Conservation (phyloP, 192 early-diverging fungal species). For the Entomortierella beljakovae region DNA sequence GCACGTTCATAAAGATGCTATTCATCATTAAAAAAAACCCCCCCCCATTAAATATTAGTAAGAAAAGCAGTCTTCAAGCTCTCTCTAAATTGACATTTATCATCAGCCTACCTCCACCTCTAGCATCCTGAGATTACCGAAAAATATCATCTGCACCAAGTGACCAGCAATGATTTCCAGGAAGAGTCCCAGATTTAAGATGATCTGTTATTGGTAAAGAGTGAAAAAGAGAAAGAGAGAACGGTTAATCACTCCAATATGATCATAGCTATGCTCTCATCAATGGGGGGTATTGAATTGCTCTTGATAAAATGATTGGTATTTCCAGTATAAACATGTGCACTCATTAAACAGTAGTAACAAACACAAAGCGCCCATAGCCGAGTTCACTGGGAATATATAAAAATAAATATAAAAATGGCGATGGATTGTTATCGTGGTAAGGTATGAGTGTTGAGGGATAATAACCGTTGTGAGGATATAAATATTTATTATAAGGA, state of each 20-base stretch:
- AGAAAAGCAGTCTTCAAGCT: background rate
- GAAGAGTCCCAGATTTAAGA: slow-evolving; percentile 84
- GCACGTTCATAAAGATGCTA: slow-evolving; percentile 97
- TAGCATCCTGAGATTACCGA: slow-evolving; percentile 90
- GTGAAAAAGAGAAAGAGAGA: background rate
- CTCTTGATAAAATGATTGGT: no score
- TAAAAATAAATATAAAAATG: no score
- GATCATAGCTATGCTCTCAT: no score
- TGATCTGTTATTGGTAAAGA: slow-evolving; percentile 60
- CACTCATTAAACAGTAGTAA: no score
- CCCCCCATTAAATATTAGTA: no score
- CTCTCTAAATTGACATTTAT: background rate
- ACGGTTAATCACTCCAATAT: background rate
- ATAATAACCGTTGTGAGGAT: no score
- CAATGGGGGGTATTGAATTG: no score
- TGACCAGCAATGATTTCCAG: slow-evolving; percentile 85
- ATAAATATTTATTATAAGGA: background rate
- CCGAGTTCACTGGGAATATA: no score
- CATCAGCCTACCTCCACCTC: slow-evolving; percentile 84
- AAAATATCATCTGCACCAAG: slow-evolving; percentile 83
- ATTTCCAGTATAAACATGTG: no score
- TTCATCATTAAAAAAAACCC: slow-evolving; percentile 11
- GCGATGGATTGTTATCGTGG: no score
- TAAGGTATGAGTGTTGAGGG: no score
- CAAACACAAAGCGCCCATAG: no score